phyloP scores from a whole-genome alignment of 225 moss, liverwort and hornwort genomes.

The Bryum argenteum region DNA sequence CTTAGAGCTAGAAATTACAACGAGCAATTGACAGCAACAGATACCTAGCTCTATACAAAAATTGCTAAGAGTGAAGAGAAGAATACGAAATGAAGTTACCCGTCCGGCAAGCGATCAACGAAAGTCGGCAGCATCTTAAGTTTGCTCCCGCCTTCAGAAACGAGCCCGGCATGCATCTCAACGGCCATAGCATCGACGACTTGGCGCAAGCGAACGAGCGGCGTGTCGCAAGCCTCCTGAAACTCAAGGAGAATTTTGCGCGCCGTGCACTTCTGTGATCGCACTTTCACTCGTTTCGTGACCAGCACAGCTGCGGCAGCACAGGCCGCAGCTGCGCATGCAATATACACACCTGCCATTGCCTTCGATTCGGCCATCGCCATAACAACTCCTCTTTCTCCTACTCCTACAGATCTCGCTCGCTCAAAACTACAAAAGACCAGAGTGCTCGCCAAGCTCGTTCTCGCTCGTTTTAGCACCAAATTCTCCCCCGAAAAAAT shows the following conservation, averaged over 20 bases:
- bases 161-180: slow-evolving; percentile 73
- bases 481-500: background rate
- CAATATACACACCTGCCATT: slow-evolving; percentile 43
- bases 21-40: background rate
- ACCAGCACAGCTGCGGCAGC: slow-evolving; percentile 60
- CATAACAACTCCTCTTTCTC: background rate
- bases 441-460: background rate
- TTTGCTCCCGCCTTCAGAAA: slow-evolving; percentile 59
- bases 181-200: slow-evolving; percentile 76
- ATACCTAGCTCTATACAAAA: background rate
- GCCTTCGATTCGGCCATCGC: slow-evolving; percentile 46
- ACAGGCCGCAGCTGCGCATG: slow-evolving; percentile 57
- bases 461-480: background rate
- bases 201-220: slow-evolving; percentile 44
- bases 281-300: slow-evolving; percentile 43
- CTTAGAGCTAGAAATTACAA: slow-evolving; percentile 11
- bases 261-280: slow-evolving; percentile 52
- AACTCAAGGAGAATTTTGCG: slow-evolving; percentile 57
- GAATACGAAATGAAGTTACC: slow-evolving; percentile 22
- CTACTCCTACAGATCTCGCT: background rate
- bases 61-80: background rate
- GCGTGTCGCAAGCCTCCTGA: slow-evolving; percentile 56
- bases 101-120: slow-evolving; percentile 64
- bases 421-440: slow-evolving; percentile 8
- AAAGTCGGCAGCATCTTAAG: slow-evolving; percentile 84